Evolutionary conservation across 2,329 filamentous ascomycete species (phyloP), one percentile per base, ranked within the genome.

Genomic region (Fusarium virguliforme): DNA sequence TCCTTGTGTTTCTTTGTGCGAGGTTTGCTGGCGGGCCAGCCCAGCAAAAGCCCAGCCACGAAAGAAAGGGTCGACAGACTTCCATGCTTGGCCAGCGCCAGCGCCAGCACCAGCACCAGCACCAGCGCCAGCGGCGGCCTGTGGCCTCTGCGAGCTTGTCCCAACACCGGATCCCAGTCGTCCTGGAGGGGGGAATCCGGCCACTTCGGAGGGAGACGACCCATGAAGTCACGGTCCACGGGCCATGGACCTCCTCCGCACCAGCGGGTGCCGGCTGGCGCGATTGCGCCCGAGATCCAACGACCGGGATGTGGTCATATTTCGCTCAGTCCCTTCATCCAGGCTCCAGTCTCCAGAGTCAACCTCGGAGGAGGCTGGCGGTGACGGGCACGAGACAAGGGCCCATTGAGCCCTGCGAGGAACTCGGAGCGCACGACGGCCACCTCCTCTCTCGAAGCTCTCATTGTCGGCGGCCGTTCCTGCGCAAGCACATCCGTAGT

Each of bases 231-330:
- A 65, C 62, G 62, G 64, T 61, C 71, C 65, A 70, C 62, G 50
- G 57, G 51, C 55, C 65, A 70, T 67, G 67, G 65, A 37, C 64
- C 26, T 48, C 43, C 72, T 75, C 72, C 74, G 65, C 66, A 74
- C 66, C 60, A 75, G 69, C 74, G 69, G 71, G 71, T 65, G 74
- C 64, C 72, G 69, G 64, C 74, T 74, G 65, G 64, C 65, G 56
- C 62, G 66, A 75, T 65, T 73, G 63, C 55, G 66, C 65, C 68
- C 64, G 61, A 72, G 66, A 70, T 72, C 62, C 65, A 70, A 67
- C 67, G 66, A 68, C 74, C 51, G 54, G 69, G 74, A 71, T 72
- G 68, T 68, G 70, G 46, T 68, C 58, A 71, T 74, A 69, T 72
- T 72, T 75, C 68, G 63, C 72, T 75, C 67, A 71, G 68, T 71